These are phyloP conservation scores for Yarrowia galli DNA, from an alignment of 1,139 yeast species.

Conservation along the genomic window DNA sequence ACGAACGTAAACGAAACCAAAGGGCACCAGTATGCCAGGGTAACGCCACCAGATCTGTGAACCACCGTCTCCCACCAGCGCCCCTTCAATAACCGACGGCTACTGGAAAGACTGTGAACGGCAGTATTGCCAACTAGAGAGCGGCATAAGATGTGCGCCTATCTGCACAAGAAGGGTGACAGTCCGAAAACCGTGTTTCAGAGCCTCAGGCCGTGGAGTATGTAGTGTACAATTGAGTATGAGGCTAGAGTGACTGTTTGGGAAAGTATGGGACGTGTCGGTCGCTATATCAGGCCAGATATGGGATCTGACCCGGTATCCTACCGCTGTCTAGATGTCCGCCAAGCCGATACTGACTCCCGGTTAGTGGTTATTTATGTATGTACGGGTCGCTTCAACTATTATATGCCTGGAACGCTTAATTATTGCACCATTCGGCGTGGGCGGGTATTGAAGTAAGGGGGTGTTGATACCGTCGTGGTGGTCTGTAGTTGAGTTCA, in stretches of 20 bases:
- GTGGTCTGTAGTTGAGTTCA: neutral
- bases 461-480: too few relatives aligned
- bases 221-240: slow-evolving; percentile 5
- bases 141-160: slow-evolving; percentile 8
- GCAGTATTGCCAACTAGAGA: slow-evolving; percentile 14
- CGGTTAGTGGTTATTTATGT: neutral
- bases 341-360: neutral
- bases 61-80: slow-evolving; percentile 2
- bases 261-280: neutral
- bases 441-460: slow-evolving; percentile 11
- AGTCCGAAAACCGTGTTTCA: slow-evolving; percentile 1
- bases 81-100: slow-evolving; percentile 28
- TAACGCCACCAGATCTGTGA: neutral
- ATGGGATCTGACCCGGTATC: neutral
- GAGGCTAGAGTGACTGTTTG: neutral
- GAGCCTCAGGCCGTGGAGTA: neutral
- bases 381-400: neutral
- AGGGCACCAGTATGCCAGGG: neutral
- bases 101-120: neutral
- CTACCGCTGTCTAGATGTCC: neutral
- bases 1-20: neutral
- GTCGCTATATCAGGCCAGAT: neutral
- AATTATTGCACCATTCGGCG: slow-evolving; percentile 20
- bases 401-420: slow-evolving; percentile 21
- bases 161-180: slow-evolving; percentile 8